These are phyloP conservation scores for Pyrus betulifolia DNA, from an alignment of 306 rosid species.

Conservation along the genomic window DNA sequence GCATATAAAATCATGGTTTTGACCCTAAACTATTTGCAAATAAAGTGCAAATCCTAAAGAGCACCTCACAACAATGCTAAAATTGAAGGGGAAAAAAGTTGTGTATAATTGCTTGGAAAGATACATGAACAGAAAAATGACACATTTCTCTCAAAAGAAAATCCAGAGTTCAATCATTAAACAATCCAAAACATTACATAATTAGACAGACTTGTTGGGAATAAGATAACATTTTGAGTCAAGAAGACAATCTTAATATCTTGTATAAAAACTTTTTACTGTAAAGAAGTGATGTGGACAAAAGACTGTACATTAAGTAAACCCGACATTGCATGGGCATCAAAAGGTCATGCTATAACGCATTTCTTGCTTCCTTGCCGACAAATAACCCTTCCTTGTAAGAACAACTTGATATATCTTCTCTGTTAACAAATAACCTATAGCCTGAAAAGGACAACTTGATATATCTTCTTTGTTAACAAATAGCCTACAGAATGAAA, in stretches of 20 bases:
- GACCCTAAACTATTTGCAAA: not conserved
- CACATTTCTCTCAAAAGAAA: not conserved
- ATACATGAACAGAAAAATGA: not conserved
- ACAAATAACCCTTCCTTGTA: conserved; percentile 11
- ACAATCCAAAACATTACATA: not conserved
- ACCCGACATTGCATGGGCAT: conserved; percentile 48
- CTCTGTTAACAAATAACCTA: conserved; percentile 18
- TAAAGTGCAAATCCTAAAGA: not conserved
- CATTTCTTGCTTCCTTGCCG: conserved; percentile 16
- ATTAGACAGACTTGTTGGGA: not conserved
- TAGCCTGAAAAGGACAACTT: conserved; percentile 41
- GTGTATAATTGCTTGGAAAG: not conserved
- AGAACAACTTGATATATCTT: conserved; percentile 29
- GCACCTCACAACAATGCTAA: not conserved
- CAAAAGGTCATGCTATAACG: conserved; percentile 24
- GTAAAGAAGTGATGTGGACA: not conserved
- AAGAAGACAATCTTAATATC: not conserved
- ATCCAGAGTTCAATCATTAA: not conserved
- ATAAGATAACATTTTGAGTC: not conserved
- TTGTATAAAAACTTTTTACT: not conserved
- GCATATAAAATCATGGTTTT: not conserved
- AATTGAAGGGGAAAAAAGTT: not conserved
- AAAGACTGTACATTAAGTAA: conserved; percentile 36
- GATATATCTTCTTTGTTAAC: conserved; percentile 16
- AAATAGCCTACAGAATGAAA: not conserved